Percentiles rank a stretch among this genome's conserved stretches.
phyloP scores from a whole-genome alignment of 1,139 yeast species.

The Yamadazyma spencermartinsiae region DNA sequence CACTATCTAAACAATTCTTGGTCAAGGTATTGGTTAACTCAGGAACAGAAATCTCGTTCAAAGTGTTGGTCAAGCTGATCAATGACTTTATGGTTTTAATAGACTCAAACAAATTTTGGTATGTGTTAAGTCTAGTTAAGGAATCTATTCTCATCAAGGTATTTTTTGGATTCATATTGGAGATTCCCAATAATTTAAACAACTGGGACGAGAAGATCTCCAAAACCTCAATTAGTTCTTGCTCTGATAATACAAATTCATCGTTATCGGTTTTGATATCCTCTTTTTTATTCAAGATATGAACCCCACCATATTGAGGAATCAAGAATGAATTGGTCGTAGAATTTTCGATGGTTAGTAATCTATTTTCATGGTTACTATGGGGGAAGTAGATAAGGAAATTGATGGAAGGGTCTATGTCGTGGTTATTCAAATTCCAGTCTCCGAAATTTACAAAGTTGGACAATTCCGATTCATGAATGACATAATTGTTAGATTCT shows the following conservation, averaged over 20 bases:
- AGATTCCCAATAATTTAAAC: conserved; percentile 67
- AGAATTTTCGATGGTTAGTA: conserved; percentile 42
- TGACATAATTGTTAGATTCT: conserved; percentile 28
- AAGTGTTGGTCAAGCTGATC: conserved; percentile 61
- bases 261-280: conserved; percentile 23
- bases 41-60: conserved; percentile 84
- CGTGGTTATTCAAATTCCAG: conserved; percentile 66
- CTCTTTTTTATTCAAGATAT: conserved; percentile 47
- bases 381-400: conserved; percentile 66
- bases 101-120: conserved; percentile 51
- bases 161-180: conserved; percentile 43
- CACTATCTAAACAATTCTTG: conserved; percentile 34
- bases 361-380: conserved; percentile 43
- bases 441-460: conserved; percentile 77
- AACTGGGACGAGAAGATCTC: conserved; percentile 76
- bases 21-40: conserved; percentile 55
- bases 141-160: conserved; percentile 66
- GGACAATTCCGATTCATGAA: conserved; percentile 51
- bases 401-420: conserved; percentile 64
- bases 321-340: conserved; percentile 68
- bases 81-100: conserved; percentile 68
- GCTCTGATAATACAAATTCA: conserved; percentile 30
- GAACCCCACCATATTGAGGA: conserved; percentile 89
- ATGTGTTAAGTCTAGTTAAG: conserved; percentile 56
- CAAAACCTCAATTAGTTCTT: conserved; percentile 57